These are phyloP conservation scores for Talaromyces marneffei DNA, from an alignment of 2,329 filamentous ascomycete species.

Conservation along the genomic window DNA sequence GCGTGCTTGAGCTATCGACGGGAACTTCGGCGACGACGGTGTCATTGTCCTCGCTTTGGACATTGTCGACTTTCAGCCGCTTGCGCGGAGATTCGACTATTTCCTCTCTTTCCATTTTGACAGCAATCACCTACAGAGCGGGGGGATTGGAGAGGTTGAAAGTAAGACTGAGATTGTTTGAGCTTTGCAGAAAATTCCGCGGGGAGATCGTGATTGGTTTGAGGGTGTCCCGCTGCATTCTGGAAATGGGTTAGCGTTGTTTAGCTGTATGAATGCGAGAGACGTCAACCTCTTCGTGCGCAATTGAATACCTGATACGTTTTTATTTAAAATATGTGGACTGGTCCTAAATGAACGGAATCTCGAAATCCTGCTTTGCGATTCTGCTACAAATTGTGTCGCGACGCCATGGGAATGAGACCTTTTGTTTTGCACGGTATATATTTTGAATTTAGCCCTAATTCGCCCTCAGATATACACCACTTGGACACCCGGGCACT, in stretches of 20 bases:
- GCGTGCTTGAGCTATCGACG: slow-evolving; percentile 1
- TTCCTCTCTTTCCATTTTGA: slow-evolving; percentile 14
- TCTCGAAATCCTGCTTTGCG: too few relatives aligned
- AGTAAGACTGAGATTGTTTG: background rate
- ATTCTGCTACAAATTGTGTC: too few relatives aligned
- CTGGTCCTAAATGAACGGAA: background rate
- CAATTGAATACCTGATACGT: background rate
- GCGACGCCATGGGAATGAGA: too few relatives aligned
- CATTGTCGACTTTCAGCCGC: slow-evolving; percentile 21
- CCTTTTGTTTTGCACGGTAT: background rate
- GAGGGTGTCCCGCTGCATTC: background rate
- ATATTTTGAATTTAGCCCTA: background rate
- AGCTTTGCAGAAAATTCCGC: background rate
- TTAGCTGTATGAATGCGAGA: background rate
- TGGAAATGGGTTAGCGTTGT: background rate
- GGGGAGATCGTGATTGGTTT: background rate
- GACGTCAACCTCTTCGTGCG: background rate
- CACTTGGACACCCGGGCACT: background rate
- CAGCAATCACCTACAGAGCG: background rate
- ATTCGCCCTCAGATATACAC: background rate
- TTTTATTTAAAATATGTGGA: too few relatives aligned
- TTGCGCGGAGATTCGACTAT: slow-evolving; percentile 19
- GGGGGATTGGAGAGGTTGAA: background rate
- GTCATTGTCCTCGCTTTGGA: slow-evolving; percentile 11
- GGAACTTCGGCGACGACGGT: slow-evolving; percentile 17